A percentile compares a stretch with the other conserved stretches of the same genome.
Conservation (phyloP, 805 yeast species). For the Metschnikowia cubensis region DNA sequence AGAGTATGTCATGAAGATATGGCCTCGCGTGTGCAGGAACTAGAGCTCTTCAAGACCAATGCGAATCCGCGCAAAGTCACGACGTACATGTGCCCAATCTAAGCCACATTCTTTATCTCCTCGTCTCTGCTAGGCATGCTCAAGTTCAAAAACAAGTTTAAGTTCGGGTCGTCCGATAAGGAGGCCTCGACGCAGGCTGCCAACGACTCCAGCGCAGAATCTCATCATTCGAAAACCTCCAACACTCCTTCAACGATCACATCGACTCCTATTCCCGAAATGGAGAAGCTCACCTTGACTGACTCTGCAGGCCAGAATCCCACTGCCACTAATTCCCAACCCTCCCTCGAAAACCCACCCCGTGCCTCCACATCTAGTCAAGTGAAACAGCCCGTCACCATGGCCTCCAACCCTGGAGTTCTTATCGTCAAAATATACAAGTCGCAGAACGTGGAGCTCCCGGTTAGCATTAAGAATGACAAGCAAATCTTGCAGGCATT, state of each 20-base stretch:
- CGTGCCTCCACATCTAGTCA: neutral
- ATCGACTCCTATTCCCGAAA: conserved; percentile 2
- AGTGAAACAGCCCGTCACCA: conserved; percentile 10
- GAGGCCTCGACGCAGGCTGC: conserved; percentile 8
- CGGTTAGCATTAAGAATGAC: conserved; percentile 64
- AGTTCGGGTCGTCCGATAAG: conserved; percentile 21
- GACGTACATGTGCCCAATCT: neutral
- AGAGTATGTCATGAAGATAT: neutral
- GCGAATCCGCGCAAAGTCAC: conserved; percentile 1
- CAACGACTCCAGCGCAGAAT: neutral
- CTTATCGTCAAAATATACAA: conserved; percentile 74
- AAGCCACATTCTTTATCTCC: neutral
- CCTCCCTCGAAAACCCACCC: neutral
- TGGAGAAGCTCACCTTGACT: conserved; percentile 1
- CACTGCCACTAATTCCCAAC: neutral
- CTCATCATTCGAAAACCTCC: neutral
- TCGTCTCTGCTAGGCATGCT: conserved; percentile 18
- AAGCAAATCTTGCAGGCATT: conserved; percentile 61
- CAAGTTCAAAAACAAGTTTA: conserved; percentile 30
- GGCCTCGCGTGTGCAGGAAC: neutral
- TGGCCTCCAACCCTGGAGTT: conserved; percentile 53
- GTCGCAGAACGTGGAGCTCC: conserved; percentile 64
- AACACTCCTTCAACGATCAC: neutral
- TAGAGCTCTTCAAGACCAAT: neutral
- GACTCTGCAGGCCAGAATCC: conserved; percentile 2